Evolutionary conservation across 2,329 filamentous ascomycete genomes (phyloP), one percentile per base, ranked within the genome.

Genomic region (Penicillium olsonii): DNA sequence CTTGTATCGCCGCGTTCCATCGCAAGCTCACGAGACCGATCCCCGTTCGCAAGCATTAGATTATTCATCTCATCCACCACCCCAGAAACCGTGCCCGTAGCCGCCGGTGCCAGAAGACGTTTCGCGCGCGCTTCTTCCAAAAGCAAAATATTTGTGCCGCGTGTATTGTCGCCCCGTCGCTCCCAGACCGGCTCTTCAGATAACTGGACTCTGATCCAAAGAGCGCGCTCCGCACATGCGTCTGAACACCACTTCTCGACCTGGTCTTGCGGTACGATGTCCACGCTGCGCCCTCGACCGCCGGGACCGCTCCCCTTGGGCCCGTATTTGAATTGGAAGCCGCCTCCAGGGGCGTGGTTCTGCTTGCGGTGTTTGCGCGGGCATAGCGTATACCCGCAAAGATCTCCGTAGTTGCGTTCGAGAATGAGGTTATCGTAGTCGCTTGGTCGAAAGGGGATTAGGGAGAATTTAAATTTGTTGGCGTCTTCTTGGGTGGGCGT

Each of bases 371-470:
- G 84, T n/a, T 83, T 78, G 14, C 79, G 79, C 1, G 83, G 73
- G 69, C 94, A 99, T 22, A 97, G 78, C 0, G 82, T 78, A 68
- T 96, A 97, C 1, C 91, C 94, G 72, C 94, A 99, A 17, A 83
- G 79, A 37, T 81, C 83, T 60, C 89, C 86, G 57, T 90, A 87
- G 68, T 95, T 95, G 63, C 94, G 88, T 76, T 99, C 94, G 56
- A 87, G 82, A 52, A 96, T 85, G 42, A 97, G 77, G 56, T 89
- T 87, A 65, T 96, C 90, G 75, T 95, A 95, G 75, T 99, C 92
- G 45, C 82, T 80, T 1, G 92, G 90, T 67, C 92, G 89, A 72
- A 96, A 97, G 37, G 84, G 78, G 9, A 80, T 75, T 19, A 97
- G 74, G 29, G 83, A 80, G 3, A 76, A 65, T 60, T 85, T 84